Evolutionary conservation across 176 grass and related monocot species (phyloP), one percentile per base, ranked within the genome.

Genomic region (Avena atlantica): DNA sequence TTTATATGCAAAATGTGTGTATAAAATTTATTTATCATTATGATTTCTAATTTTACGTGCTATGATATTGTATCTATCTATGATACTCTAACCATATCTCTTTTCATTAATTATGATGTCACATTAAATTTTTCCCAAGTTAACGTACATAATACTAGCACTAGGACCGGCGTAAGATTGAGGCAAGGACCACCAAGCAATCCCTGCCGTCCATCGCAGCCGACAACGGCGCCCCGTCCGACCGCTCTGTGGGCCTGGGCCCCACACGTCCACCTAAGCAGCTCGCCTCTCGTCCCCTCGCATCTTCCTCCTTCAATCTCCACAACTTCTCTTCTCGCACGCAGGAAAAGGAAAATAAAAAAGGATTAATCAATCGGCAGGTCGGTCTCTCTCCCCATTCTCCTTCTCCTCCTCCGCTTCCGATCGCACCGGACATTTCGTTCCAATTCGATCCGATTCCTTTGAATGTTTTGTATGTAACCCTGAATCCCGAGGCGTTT

Each of bases 181-280:
- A 47, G 1, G 4, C 47, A 48, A 4, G 40, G 14, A 20, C 42
- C 51, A 70, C 86, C 14, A 40, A 76, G 29, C 47, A 17, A 88
- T 88, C 59, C 2, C 4, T 0, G 24, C 76, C 87, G 84, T 92
- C 87, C 69, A 87, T 84, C 59, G 57, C 74, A 17, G 16, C 65
- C 10, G 12, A 2, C 9, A n/a, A 76, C 73, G 78, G 68, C 57
- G 10, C 40, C 9, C 44, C 10, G 24, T 21, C 49, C 16, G 55
- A 50, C 82, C 74, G 88, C 74, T 57, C 76, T 68, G 85, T 83
- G 86, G 86, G 78, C 8, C 49, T 47, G 53, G 0, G 20, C 12
- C 31, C 70, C 84, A 3, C 68, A 15, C 16, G 5, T 21, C 70
- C 80, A 21, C 49, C 31, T 42, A 40, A 59, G 55, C 73, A 55